These are phyloP conservation scores for Tillandsia fasciculata DNA, from an alignment of 176 grass and related monocot genomes.

Conservation along the genomic window DNA sequence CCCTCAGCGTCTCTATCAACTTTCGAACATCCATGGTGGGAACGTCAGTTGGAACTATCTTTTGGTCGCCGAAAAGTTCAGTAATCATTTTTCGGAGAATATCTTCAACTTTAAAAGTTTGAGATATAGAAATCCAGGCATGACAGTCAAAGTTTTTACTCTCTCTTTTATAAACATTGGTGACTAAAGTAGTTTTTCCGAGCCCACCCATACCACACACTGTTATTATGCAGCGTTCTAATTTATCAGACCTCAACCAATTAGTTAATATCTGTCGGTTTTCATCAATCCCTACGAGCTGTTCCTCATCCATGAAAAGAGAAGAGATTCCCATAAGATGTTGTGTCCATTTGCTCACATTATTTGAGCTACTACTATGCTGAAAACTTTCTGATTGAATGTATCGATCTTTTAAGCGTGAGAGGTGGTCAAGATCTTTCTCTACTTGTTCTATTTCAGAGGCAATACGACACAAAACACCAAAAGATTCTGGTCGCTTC, in stretches of 20 bases:
- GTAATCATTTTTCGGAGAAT: constrained; percentile 4
- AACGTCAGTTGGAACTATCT: no score
- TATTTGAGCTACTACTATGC: not conserved
- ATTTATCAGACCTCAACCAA: no score
- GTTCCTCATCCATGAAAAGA: no score
- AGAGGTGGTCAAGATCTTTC: constrained; percentile 2
- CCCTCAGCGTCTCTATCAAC: no score
- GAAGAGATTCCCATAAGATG: no score
- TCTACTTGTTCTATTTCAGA: not conserved
- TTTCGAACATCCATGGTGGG: no score
- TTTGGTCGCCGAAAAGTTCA: constrained; percentile 2
- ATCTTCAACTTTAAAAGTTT: constrained; percentile 3
- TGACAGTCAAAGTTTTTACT: constrained; percentile 7
- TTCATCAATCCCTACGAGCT: no score
- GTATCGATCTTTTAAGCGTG: constrained; percentile 10
- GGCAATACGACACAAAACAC: constrained; percentile 14
- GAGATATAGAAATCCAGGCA: constrained; percentile 30
- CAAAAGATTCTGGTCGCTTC: constrained; percentile 1
- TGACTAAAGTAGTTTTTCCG: constrained; percentile 24
- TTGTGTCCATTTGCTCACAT: constrained; percentile 4
- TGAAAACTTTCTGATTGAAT: not conserved
- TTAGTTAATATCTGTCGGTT: no score
- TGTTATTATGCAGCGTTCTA: not conserved
- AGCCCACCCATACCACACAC: constrained; percentile 34
- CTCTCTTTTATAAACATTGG: constrained; percentile 8